phyloP scores from a whole-genome alignment of 306 rosid genomes.

The Citrullus amarus region DNA sequence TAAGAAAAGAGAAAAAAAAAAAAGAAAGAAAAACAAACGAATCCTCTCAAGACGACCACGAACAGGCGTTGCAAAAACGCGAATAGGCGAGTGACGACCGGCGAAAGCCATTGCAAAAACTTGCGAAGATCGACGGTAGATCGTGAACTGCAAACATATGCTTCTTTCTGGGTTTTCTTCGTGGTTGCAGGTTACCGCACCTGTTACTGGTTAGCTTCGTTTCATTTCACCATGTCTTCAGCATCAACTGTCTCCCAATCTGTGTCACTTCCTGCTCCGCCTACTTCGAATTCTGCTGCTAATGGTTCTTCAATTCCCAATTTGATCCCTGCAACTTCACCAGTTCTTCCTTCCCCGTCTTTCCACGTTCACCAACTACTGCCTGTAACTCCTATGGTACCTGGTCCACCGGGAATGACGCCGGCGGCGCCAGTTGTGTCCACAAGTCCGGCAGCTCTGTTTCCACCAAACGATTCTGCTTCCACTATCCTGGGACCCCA shows the following conservation, averaged over 20 bases:
- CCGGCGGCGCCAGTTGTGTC: slow-evolving; percentile 26
- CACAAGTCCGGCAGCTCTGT: slow-evolving; percentile 19
- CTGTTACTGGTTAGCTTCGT: slow-evolving; percentile 29
- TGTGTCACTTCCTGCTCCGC: slow-evolving; percentile 20
- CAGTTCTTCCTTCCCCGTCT: slow-evolving; percentile 38
- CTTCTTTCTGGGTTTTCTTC: slow-evolving; percentile 6
- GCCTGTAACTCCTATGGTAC: slow-evolving; percentile 46
- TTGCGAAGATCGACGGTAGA: too few species aligned
- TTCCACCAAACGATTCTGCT: slow-evolving; percentile 26
- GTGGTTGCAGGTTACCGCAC: slow-evolving; percentile 31
- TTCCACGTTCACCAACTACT: slow-evolving; percentile 31
- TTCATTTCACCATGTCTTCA: slow-evolving; percentile 28
- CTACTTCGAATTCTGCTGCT: slow-evolving; percentile 26
- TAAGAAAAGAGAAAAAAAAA: too few species aligned
- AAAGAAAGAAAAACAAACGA: too few species aligned
- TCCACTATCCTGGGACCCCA: slow-evolving; percentile 35
- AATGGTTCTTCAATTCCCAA: slow-evolving; percentile 35
- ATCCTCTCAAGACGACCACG: too few species aligned
- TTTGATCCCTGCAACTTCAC: slow-evolving; percentile 31
- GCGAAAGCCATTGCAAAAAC: too few species aligned
- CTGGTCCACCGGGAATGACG: slow-evolving; percentile 62
- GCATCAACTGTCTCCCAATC: slow-evolving; percentile 31
- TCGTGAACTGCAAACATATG: not conserved
- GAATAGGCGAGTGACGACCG: too few species aligned
- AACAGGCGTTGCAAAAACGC: too few species aligned